phyloP scores from a whole-genome alignment of 352 stramenopile species.

The Globisporangium nunn region DNA sequence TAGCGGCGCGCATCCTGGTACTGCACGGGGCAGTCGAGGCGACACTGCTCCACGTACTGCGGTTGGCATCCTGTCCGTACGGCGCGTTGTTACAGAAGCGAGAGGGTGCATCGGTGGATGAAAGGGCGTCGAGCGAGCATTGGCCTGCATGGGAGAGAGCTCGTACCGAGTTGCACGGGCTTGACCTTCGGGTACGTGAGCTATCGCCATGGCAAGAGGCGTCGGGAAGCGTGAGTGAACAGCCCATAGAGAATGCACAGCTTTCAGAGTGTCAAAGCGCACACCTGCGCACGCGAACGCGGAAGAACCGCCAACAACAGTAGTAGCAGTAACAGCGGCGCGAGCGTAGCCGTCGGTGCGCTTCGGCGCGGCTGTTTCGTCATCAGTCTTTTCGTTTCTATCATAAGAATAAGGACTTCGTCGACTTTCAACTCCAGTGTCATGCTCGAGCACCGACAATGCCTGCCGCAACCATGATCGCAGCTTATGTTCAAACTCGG shows the following conservation, averaged over 20 bases:
- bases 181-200: conserved; percentile 11
- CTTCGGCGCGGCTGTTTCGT: too few species aligned
- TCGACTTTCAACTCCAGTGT: too few species aligned
- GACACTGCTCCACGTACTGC: conserved; percentile 40
- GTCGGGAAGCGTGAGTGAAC: background rate
- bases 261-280: too few species aligned
- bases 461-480: too few species aligned
- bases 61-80: conserved; percentile 23
- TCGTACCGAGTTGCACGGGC: conserved; percentile 9
- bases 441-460: too few species aligned
- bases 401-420: too few species aligned
- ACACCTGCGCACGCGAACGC: background rate
- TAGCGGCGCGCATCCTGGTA: conserved; percentile 52
- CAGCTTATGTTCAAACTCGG: too few species aligned
- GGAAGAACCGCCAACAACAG: too few species aligned
- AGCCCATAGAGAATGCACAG: background rate
- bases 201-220: background rate
- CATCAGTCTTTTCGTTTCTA: too few species aligned
- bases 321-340: too few species aligned
- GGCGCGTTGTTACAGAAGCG: background rate
- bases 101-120: too few species aligned
- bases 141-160: background rate
- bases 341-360: too few species aligned
- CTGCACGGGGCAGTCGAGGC: conserved; percentile 37
- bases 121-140: background rate